Evolutionary conservation across 768 basidiomycete species (phyloP), one percentile per base, ranked within the genome.

Genomic region (Baorangia bicolor): DNA sequence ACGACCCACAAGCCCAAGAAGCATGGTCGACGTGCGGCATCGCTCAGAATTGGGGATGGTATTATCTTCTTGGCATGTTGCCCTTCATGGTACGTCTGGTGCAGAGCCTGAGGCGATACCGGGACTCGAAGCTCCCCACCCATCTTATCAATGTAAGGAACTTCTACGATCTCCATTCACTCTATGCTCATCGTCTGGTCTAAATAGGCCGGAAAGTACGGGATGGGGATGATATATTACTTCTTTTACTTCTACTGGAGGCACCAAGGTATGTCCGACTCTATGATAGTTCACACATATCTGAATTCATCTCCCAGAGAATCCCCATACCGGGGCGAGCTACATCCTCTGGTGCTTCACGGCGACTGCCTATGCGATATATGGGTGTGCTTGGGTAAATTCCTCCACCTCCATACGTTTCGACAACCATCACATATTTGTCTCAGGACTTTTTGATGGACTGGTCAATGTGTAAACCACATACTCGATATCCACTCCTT

Each of bases 371-470:
- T 87, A 84, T 62, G 79, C 92, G 0, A 56, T 80, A 6, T 99
- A 96, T 68, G 84, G 86, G 4, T 78, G 81, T 37, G 67, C 83
- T 33, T 98, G 96, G 94, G 93, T 92, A 64, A 47, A 84, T 65
- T 28, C 25, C 31, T 7, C 14, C 12, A 16, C 35, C 4, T 41
- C 18, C 5, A 1, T 18, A 25, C 10, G 7, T 9, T 23, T 28
- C 3, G 16, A 44, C 3, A 9, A 3, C 21, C 28, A 8, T 41
- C 11, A 41, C 35, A 31, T 25, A n/a, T 8, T 5, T 52, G 33
- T 39, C 35, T 38, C 60, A 91, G 92, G 93, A 96, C 66, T 73
- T 94, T 31, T 68, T 90, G n/a, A 91, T 96, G 85, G 94, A 98
- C 69, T 98, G 95, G 94, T 93, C 92, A 0, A 64, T 98, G 27